Base-by-base conservation (phyloP, 305 asterid genomes). In the Fraxinus velutina region DNA sequence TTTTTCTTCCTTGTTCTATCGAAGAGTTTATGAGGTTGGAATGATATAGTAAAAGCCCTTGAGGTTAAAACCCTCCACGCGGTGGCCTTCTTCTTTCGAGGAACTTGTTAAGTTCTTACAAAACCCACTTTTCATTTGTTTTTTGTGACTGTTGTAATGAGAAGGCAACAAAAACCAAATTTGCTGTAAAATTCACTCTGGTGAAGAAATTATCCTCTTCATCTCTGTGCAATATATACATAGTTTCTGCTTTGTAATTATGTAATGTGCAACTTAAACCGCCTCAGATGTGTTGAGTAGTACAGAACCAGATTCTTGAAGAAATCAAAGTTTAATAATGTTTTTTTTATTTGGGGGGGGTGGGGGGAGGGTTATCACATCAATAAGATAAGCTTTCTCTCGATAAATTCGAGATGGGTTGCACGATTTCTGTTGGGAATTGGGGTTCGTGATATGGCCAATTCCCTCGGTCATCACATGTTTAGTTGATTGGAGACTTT, bases 1-100 rank as follows among this genome's bases (percentile, higher is more conserved):
- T 34, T 78, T 32, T 78, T 60, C 76, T 78, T 68, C 15, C 29
- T 75, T 76, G 27, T 55, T 9, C 24, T 39, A 30, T 66, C 19
- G 30, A 74, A 80, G 37, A 17, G 78, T 47, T 33, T 10, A 37
- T n/a, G 75, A 36, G 78, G 82, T 66, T 77, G 77, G 75, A 77
- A 60, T 75, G 30, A 42, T 78, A 60, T 22, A 47, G 75, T 78
- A 64, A 81, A 60, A 34, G 62, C 33, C 42, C 79, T 76, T 66
- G 64, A 50, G 60, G 71, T 47, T 68, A 29, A 29, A 8, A 27
- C 74, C 5, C 13, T 15, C 36, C 3, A 3, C 21, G 9, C 10
- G 5, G 12, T 13, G 71, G 71, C 30, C 5, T 1, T 2, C 71
- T 60, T 4, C 30, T 60, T 57, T 57, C 70, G 12, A 4, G 30